Conservation (phyloP, 441 rosid species). For the Metrosideros polymorpha region DNA sequence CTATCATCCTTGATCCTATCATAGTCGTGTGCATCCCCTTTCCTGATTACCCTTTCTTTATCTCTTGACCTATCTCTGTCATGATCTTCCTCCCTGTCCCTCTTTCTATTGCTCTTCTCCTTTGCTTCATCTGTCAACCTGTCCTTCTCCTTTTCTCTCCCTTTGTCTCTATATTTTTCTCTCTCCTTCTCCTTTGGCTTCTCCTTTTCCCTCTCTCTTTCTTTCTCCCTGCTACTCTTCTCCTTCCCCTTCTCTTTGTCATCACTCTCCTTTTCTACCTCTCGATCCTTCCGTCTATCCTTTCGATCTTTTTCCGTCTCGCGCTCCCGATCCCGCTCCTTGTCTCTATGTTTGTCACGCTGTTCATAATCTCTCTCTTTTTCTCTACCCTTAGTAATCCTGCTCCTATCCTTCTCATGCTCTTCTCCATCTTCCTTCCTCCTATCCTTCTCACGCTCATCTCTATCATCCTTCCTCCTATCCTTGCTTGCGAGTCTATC, state of each 20-base stretch:
- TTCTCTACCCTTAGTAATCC: slow-evolving; percentile 10
- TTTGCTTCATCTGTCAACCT: slow-evolving; percentile 21
- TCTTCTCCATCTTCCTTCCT: slow-evolving; percentile 21
- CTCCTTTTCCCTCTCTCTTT: slow-evolving; percentile 44
- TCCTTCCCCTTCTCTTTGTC: slow-evolving; percentile 15
- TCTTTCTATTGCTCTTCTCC: background rate
- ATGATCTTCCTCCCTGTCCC: slow-evolving; percentile 25
- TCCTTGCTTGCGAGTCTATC: slow-evolving; percentile 16
- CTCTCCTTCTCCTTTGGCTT: slow-evolving; percentile 32
- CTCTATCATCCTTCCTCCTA: slow-evolving; percentile 14
- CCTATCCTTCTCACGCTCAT: slow-evolving; percentile 13
- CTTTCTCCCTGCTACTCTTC: slow-evolving; percentile 15
- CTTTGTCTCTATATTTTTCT: slow-evolving; percentile 30
- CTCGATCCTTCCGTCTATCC: slow-evolving; percentile 5
- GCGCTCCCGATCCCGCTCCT: slow-evolving; percentile 34
- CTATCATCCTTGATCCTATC: slow-evolving; percentile 20
- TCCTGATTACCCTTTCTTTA: slow-evolving; percentile 26
- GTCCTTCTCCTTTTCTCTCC: slow-evolving; percentile 13
- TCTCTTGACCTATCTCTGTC: slow-evolving; percentile 45
- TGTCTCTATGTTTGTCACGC: slow-evolving; percentile 14
- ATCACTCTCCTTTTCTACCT: background rate
- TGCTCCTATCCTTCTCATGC: slow-evolving; percentile 21
- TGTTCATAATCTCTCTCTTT: slow-evolving; percentile 34
- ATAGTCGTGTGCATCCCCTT: slow-evolving; percentile 22
- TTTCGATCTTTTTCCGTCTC: slow-evolving; percentile 29